Base-by-base conservation (phyloP, 192 early-diverging fungal species). In the Mortierella alpina region DNA sequence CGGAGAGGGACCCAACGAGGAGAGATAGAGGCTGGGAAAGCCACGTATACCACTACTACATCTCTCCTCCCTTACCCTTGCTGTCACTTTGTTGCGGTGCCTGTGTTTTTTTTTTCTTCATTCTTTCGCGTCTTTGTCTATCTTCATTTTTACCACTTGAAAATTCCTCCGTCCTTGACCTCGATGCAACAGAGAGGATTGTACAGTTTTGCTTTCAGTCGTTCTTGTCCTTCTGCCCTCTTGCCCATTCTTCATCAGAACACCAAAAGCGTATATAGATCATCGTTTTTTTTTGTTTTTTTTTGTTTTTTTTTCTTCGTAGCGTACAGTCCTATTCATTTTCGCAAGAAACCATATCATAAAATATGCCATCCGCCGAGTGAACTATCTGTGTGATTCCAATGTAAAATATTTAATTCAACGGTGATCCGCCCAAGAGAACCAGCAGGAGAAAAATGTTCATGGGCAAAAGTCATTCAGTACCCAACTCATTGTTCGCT, bases 131-230 rank as follows among this genome's bases (percentile, higher is more conserved):
- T 22, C 17, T 20, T 57, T 55, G 13, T 60, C 4, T 42, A 5
- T 60, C 22, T 69, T 20, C 5, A 51, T 59, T 59, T 10, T 47
- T 41, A 48, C 18, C 42, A 48, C 42, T 18, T 46, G 46, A 17
- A 17, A 42, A n/a, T 57, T 39, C 10, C 44, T 7, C 39, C 44
- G 6, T 53, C 40, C 17, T 52, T 52, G 55, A 11, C 41, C 59
- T 40, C 61, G 31, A 31, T 31, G 31, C 31, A 31, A 31, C 31
- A 31, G 61, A 23, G 61, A 13, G 46, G 22, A 8, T 63, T 72
- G 59, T 72, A 62, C 72, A 74, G 53, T 60, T 58, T 40, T 41
- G 7, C 44, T 46, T 31, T 31, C 31, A 31, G 31, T 31, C 31
- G 1, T 31, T 31, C 31, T 31, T 31, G 31, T 53, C 52, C 20